These are phyloP conservation scores for Eremothecium cymbalariae DNA, from an alignment of 1,139 yeast genomes.

Conservation along the genomic window DNA sequence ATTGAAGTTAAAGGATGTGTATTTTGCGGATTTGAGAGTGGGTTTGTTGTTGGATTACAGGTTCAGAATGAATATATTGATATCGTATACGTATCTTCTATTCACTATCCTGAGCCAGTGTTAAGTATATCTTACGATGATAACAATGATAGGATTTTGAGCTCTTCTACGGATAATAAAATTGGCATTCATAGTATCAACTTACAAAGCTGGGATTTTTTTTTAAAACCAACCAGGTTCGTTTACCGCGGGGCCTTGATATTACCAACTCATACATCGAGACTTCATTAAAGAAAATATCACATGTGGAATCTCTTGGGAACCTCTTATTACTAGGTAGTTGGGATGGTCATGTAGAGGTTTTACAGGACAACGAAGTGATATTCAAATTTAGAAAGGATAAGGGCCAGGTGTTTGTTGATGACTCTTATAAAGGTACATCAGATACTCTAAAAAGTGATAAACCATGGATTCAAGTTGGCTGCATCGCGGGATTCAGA, in stretches of 20 bases:
- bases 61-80: constrained; percentile 7
- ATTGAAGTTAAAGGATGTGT: constrained; percentile 10
- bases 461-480: constrained; percentile 5
- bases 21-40: constrained; percentile 28
- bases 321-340: constrained; percentile 2
- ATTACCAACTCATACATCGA: not conserved
- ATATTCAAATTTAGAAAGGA: constrained; percentile 2
- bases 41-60: constrained; percentile 23
- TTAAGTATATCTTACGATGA: constrained; percentile 14
- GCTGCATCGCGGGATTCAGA: constrained; percentile 5
- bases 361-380: not conserved
- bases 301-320: constrained; percentile 6
- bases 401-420: constrained; percentile 5
- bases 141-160: constrained; percentile 7
- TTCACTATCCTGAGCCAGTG: constrained; percentile 28
- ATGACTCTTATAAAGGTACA: constrained; percentile 2
- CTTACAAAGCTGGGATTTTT: no score
- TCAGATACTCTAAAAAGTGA: constrained; percentile 2
- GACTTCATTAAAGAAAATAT: constrained; percentile 6
- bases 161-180: constrained; percentile 12
- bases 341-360: constrained; percentile 7
- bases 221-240: not conserved
- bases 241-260: not conserved
- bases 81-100: constrained; percentile 20
- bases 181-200: constrained; percentile 13